Base-by-base conservation (phyloP, 805 yeast genomes). In the Candida schatavii region DNA sequence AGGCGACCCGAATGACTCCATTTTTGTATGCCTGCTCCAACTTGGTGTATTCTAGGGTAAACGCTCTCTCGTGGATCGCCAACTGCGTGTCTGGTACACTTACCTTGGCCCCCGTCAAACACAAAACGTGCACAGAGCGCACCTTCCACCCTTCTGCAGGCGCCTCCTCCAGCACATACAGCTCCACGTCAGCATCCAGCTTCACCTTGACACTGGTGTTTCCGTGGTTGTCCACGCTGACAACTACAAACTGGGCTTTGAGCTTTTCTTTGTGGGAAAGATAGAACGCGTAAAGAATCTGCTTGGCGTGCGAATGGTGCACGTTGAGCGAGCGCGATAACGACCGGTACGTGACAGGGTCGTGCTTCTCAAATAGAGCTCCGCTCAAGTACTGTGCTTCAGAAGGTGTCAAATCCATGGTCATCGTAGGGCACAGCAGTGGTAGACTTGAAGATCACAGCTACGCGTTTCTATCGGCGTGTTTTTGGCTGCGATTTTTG, bases 271-370 rank as follows among this genome's bases (percentile, higher is more conserved):
- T 56, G 47, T 75, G 67, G 26, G 60, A 49, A 4, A 50, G 46
- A 47, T 66, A 72, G 51, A 63, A 77, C 3, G 64, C 55, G 45
- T 58, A 59, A 21, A 77, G 60, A 4, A 66, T 41, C 19, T 41
- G 47, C 49, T 75, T 77, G 13, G 81, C 67, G 26, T 61, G 61
- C 18, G 52, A 36, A 2, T 61, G 64, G 36, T 70, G 66, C 7
- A 75, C 54, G n/a, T 55, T 54, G 39, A 72, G 49, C 5, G 59
- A 61, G 35, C 78, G 57, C 3, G 78, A 59, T 5, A 74, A 57
- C 5, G 66, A 54, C 37, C 67, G 68, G 47, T 71, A 77, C 1
- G 75, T 72, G 33, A 71, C 68, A 19, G 57, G 55, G 25, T 45
- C 46, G 17, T 50, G 47, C 3, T 54, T 41, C 39, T 53, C 48